phyloP scores from a whole-genome alignment of 2,329 filamentous ascomycete species.

The Boeremia lycopersici region DNA sequence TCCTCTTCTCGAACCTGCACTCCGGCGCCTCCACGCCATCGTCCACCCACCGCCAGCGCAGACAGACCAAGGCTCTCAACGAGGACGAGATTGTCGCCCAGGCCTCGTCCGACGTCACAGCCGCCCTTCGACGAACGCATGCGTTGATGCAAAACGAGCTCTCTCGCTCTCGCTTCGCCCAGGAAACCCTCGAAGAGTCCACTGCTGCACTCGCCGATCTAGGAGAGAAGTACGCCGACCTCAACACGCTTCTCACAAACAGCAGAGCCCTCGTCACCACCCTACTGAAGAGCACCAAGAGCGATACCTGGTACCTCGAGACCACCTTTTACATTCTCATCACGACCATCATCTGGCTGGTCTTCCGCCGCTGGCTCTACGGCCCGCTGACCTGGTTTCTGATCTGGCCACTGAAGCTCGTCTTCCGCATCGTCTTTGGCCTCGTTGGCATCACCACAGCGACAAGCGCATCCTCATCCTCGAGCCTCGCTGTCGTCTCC shows the following conservation, averaged over 20 bases:
- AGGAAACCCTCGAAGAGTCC: conserved; percentile 84
- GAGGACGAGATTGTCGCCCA: conserved; percentile 75
- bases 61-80: conserved; percentile 59
- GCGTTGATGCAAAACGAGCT: conserved; percentile 85
- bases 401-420: conserved; percentile 76
- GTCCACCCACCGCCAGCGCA: conserved; percentile 45
- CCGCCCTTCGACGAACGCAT: conserved; percentile 82
- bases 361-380: conserved; percentile 84
- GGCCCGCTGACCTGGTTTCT: conserved; percentile 90
- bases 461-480: conserved; percentile 26
- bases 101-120: conserved; percentile 82
- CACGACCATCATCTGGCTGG: conserved; percentile 79
- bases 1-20: conserved; percentile 71
- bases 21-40: conserved; percentile 46
- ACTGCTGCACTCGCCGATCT: conserved; percentile 82
- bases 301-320: conserved; percentile 96
- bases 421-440: conserved; percentile 65
- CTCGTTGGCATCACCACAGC: conserved; percentile 60
- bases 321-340: conserved; percentile 84
- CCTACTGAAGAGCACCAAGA: conserved; percentile 86
- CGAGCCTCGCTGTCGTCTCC: conserved; percentile 20
- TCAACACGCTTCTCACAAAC: conserved; percentile 77
- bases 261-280: conserved; percentile 78
- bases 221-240: conserved; percentile 77
- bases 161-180: conserved; percentile 83